Evolutionary conservation across 2,329 filamentous ascomycete genomes (phyloP).

Genomic region (Alternaria sp.): DNA sequence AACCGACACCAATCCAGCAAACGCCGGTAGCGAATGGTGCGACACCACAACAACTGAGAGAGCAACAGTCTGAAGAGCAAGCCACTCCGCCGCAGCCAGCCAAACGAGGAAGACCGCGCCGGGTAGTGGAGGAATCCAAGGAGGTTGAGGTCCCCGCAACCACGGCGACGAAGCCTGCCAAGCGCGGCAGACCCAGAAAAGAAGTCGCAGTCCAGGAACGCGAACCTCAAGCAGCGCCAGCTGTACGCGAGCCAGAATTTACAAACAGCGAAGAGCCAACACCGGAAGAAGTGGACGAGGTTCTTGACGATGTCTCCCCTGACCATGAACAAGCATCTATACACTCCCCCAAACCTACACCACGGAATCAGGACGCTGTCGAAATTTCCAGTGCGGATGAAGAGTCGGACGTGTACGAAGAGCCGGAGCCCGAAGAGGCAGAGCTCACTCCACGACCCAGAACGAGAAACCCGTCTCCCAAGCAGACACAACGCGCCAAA

Average conservation of each 20-base stretch:
- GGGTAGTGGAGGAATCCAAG: neutral
- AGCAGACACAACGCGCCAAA: constrained; percentile 18
- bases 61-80: neutral
- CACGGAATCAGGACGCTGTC: constrained; percentile 5
- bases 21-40: constrained; percentile 2
- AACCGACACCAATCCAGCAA: constrained; percentile 11
- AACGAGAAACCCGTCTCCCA: constrained; percentile 19
- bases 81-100: neutral
- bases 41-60: neutral
- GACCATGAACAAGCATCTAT: constrained; percentile 12
- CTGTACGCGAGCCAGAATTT: constrained; percentile 10
- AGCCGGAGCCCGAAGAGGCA: constrained; percentile 23
- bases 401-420: constrained; percentile 21
- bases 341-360: neutral
- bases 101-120: constrained; percentile 10
- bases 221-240: constrained; percentile 19
- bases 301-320: constrained; percentile 29
- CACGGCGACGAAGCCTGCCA: neutral
- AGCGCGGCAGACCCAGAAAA: constrained; percentile 23
- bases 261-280: constrained; percentile 4
- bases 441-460: constrained; percentile 15
- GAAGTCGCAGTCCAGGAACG: neutral
- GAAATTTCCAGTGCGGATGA: constrained; percentile 25
- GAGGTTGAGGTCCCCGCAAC: neutral
- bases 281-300: constrained; percentile 2